phyloP scores from a whole-genome alignment of 2,329 filamentous ascomycete species.

The Xylariaceae sp. region DNA sequence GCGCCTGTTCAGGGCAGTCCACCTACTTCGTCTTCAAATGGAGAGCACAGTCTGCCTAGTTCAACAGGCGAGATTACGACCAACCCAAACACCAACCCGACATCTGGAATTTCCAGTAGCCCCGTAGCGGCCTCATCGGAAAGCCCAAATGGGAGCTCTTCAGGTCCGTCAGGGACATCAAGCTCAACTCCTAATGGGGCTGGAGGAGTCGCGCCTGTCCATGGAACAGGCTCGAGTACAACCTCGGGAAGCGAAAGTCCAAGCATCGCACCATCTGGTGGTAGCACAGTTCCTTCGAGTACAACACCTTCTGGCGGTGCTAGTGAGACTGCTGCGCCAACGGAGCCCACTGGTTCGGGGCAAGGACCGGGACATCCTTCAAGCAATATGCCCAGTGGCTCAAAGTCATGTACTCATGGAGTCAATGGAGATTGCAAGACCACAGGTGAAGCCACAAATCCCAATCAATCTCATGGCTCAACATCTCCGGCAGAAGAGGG shows the following conservation, averaged over 20 bases:
- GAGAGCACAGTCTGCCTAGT: not conserved
- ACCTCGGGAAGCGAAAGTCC: slow-evolving; percentile 8
- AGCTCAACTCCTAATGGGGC: slow-evolving; percentile 13
- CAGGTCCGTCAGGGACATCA: slow-evolving; percentile 2
- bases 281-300: not conserved
- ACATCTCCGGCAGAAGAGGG: slow-evolving; percentile 13
- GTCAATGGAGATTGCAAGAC: slow-evolving; percentile 14
- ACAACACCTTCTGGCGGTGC: not conserved
- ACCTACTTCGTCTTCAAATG: slow-evolving; percentile 1
- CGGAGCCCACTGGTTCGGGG: not conserved
- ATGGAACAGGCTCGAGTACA: slow-evolving; percentile 9
- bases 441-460: slow-evolving; percentile 3
- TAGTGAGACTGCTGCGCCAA: slow-evolving; percentile 1
- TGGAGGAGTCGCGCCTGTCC: slow-evolving; percentile 17
- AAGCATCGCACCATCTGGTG: slow-evolving; percentile 2
- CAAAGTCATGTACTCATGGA: slow-evolving; percentile 6
- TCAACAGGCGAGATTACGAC: slow-evolving; percentile 1
- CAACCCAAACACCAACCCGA: not conserved
- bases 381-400: slow-evolving; percentile 6
- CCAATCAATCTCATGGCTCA: slow-evolving; percentile 7
- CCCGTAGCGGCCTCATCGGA: not conserved
- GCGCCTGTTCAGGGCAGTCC: slow-evolving; percentile 8
- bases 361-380: slow-evolving; percentile 6
- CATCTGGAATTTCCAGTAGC: slow-evolving; percentile 6
- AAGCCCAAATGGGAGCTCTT: slow-evolving; percentile 3